Evolutionary conservation across 2,329 filamentous ascomycete genomes (phyloP).

Genomic region (Ceratocystis cacaofunesta): DNA sequence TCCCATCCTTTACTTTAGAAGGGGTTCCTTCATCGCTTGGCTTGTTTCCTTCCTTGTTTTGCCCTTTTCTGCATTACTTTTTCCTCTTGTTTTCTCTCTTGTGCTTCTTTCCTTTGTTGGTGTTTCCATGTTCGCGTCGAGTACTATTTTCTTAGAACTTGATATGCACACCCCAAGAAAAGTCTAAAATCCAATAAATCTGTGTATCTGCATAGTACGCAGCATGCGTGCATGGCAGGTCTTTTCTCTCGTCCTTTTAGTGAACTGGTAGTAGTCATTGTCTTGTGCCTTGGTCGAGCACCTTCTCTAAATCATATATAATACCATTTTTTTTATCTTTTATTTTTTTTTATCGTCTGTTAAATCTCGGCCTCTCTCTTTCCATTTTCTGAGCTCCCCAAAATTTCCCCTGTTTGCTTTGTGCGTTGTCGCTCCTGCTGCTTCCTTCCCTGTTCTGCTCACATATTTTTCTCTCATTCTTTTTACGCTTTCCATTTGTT

Average conservation of each 20-base stretch:
- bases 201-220: background rate
- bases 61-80: conserved; percentile 12
- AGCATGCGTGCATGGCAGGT: background rate
- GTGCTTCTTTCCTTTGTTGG: conserved; percentile 8
- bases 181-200: background rate
- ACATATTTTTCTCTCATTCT: conserved; percentile 4
- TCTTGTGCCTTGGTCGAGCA: background rate
- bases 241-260: background rate
- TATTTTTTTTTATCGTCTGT: background rate
- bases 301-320: background rate
- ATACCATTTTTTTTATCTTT: background rate
- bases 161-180: background rate
- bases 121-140: conserved; percentile 8
- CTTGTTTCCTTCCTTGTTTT: conserved; percentile 16
- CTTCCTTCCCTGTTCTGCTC: background rate
- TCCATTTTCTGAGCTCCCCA: background rate
- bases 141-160: background rate
- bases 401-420: background rate
- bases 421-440: background rate
- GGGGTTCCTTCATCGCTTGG: background rate
- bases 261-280: background rate
- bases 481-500: conserved; percentile 12
- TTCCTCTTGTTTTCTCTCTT: conserved; percentile 8
- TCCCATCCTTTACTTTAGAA: background rate
- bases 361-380: background rate